Conservation (phyloP, 2,329 filamentous ascomycete species). For the Aspergillus vadensis region DNA sequence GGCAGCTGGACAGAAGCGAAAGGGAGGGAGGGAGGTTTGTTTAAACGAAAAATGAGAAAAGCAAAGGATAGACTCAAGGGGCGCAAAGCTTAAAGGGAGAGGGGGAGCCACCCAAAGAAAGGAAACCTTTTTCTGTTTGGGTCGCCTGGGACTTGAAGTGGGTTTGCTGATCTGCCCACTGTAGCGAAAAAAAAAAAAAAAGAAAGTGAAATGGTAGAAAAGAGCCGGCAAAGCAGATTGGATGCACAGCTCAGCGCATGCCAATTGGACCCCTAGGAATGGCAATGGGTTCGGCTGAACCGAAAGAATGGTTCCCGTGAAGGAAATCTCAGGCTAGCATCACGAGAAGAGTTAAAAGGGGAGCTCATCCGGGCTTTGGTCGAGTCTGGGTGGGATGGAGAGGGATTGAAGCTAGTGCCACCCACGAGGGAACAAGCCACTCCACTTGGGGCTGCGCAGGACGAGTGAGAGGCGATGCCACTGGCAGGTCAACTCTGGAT, state of each 20-base stretch:
- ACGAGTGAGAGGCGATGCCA: conserved; percentile 13
- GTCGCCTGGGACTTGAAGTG: neutral
- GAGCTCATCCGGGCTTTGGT: neutral
- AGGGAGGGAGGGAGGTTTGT: neutral
- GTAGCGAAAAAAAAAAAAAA: neutral
- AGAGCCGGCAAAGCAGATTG: neutral
- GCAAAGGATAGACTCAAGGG: conserved; percentile 8
- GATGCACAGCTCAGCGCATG: conserved; percentile 8
- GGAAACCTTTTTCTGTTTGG: conserved; percentile 5
- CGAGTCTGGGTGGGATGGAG: neutral
- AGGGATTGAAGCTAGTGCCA: neutral
- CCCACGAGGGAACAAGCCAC: neutral
- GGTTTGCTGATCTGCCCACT: neutral
- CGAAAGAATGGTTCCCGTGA: conserved; percentile 5
- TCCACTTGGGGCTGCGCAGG: neutral
- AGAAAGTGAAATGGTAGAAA: neutral
- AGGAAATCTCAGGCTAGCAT: conserved; percentile 7
- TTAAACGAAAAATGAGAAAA: conserved; percentile 8
- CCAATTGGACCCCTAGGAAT: conserved; percentile 17
- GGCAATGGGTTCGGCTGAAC: neutral
- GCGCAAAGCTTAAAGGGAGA: conserved; percentile 10
- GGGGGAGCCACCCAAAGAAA: conserved; percentile 6
- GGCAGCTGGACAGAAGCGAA: neutral
- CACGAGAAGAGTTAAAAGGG: neutral
- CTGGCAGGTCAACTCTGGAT: conserved; percentile 11